Percentiles rank a stretch among this genome's conserved stretches.
These are phyloP conservation scores for Arabis hirsuta DNA, from an alignment of 345 rosid genomes.

Conservation along the genomic window DNA sequence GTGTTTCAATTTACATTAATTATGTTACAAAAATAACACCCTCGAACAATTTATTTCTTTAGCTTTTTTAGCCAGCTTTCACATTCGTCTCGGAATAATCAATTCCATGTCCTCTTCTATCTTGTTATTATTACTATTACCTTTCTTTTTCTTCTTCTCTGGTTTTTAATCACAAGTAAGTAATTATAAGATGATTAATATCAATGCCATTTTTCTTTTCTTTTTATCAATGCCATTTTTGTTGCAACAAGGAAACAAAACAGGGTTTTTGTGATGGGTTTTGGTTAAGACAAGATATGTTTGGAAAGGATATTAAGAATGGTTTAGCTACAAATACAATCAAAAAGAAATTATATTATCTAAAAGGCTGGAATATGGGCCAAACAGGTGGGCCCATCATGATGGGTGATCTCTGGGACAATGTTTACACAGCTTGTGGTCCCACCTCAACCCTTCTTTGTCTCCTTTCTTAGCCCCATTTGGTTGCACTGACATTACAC, in stretches of 20 bases:
- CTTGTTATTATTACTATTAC: neutral
- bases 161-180: neutral
- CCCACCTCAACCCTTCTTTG: constrained; percentile 35
- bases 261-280: constrained; percentile 1
- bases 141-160: neutral
- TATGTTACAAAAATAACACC: constrained; percentile 38
- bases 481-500: constrained; percentile 23
- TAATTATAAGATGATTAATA: neutral
- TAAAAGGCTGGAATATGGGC: constrained; percentile 42
- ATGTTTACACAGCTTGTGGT: constrained; percentile 29
- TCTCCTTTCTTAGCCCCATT: constrained; percentile 34
- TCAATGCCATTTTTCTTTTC: neutral
- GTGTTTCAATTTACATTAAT: constrained; percentile 41
- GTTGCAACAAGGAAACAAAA: neutral
- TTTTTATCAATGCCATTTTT: neutral
- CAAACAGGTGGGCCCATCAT: constrained; percentile 39
- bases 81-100: constrained; percentile 37
- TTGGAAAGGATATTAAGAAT: constrained; percentile 13
- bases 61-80: constrained; percentile 28
- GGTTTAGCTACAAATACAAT: constrained; percentile 10
- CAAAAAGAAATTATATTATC: neutral
- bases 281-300: constrained; percentile 30
- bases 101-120: constrained; percentile 33
- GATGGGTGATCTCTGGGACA: constrained; percentile 46
- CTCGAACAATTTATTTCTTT: constrained; percentile 1